Evolutionary conservation across 2,329 filamentous ascomycete genomes (phyloP).

Genomic region (Fusarium lateritium): DNA sequence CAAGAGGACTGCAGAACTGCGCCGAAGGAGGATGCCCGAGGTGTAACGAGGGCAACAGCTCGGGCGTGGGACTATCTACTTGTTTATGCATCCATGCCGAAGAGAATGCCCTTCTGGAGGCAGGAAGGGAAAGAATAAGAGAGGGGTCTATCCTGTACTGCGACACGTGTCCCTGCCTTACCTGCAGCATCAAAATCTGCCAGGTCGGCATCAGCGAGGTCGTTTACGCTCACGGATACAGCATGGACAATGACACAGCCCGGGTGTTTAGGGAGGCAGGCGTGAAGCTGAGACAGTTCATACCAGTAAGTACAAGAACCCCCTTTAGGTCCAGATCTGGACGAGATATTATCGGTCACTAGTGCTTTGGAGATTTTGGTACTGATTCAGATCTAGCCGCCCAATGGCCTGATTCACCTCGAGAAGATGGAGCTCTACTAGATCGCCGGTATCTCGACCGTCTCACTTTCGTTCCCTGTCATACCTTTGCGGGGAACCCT

Average conservation of each 20-base stretch:
- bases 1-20: conserved; percentile 89
- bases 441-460: conserved; percentile 24
- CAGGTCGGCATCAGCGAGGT: conserved; percentile 97
- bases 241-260: conserved; percentile 90
- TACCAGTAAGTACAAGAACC: conserved; percentile 72
- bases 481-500: conserved; percentile 34
- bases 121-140: conserved; percentile 89
- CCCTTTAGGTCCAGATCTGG: conserved; percentile 23
- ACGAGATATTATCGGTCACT: conserved; percentile 13
- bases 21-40: conserved; percentile 90
- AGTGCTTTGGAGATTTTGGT: conserved; percentile 13
- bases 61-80: conserved; percentile 82
- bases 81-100: conserved; percentile 98
- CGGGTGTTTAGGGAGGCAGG: conserved; percentile 87
- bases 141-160: conserved; percentile 90
- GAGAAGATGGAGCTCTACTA: conserved; percentile 65
- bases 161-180: conserved; percentile 96
- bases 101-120: conserved; percentile 96
- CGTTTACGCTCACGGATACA: conserved; percentile 93
- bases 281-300: conserved; percentile 88
- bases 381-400: conserved; percentile 63
- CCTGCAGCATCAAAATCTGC: conserved; percentile 98
- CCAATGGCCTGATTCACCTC: conserved; percentile 75
- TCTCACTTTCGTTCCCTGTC: conserved; percentile 25
- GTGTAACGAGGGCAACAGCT: conserved; percentile 82